A percentile compares a stretch with the other conserved stretches of the same genome.
These are phyloP conservation scores for Proliferodiscus dingleyae DNA, from an alignment of 2,329 filamentous ascomycete species.

Conservation along the genomic window DNA sequence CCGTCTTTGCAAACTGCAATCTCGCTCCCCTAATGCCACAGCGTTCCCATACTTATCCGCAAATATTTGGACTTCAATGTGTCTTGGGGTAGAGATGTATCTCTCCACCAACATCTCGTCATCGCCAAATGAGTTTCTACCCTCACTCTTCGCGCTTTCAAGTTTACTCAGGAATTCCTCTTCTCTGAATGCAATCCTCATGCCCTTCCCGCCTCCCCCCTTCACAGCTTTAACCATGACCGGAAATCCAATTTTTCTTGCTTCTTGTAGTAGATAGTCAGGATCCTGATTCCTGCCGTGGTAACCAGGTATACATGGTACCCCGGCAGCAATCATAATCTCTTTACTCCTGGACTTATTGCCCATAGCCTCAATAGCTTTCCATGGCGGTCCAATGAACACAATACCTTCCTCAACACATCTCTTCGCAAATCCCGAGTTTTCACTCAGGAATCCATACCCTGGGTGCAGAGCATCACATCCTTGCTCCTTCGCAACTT, in stretches of 20 bases:
- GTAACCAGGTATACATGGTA: constrained; percentile 94
- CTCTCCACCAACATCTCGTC: constrained; percentile 81
- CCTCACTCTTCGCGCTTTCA: constrained; percentile 68
- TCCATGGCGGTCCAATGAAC: constrained; percentile 86
- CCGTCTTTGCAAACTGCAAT: constrained; percentile 80
- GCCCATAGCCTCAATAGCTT: constrained; percentile 83
- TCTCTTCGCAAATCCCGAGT: constrained; percentile 80
- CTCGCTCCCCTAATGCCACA: constrained; percentile 79
- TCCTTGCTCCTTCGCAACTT: constrained; percentile 76
- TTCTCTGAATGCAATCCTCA: constrained; percentile 67
- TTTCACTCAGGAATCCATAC: constrained; percentile 94
- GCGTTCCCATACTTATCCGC: constrained; percentile 75
- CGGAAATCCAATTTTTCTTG: constrained; percentile 63
- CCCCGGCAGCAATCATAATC: constrained; percentile 93
- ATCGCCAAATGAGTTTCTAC: constrained; percentile 75
- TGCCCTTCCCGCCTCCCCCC: constrained; percentile 79
- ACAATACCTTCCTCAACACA: constrained; percentile 87
- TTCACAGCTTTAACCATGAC: constrained; percentile 76
- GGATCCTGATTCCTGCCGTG: constrained; percentile 79
- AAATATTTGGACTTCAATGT: constrained; percentile 89
- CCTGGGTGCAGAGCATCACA: constrained; percentile 93
- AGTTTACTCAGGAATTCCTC: constrained; percentile 68
- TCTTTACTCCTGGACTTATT: constrained; percentile 92
- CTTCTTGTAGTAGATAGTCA: constrained; percentile 57
- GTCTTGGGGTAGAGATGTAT: constrained; percentile 72